Conservation (phyloP, 2,329 filamentous ascomycete species). For the Penicillium sp. region DNA sequence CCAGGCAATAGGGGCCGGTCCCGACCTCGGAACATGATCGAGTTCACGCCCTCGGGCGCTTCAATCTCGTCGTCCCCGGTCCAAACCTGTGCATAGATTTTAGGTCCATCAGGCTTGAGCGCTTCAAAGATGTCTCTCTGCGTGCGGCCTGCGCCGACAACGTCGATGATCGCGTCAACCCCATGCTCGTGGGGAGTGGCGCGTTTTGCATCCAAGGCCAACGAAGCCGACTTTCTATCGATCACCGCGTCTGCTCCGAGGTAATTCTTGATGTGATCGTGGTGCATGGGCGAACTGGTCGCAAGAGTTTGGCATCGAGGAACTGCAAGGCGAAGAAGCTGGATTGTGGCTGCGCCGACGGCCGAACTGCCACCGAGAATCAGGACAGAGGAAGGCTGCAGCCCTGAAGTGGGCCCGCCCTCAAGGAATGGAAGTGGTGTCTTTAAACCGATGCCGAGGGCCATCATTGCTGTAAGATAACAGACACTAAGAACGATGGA, state of each 20-base stretch:
- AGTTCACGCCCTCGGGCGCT: slow-evolving; percentile 31
- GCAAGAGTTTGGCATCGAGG: slow-evolving; percentile 32
- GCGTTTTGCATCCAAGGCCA: slow-evolving; percentile 3
- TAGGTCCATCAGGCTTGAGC: slow-evolving; percentile 30
- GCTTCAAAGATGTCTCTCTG: slow-evolving; percentile 29
- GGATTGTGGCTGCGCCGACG: slow-evolving; percentile 37
- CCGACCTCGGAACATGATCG: slow-evolving; percentile 24
- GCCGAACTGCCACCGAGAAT: slow-evolving; percentile 42
- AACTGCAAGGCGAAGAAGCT: slow-evolving; percentile 39
- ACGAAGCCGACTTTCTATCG: slow-evolving; percentile 2
- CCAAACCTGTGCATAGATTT: slow-evolving; percentile 33
- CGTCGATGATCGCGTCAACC: slow-evolving; percentile 40
- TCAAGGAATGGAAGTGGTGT: slow-evolving; percentile 8
- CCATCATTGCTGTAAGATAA: slow-evolving; percentile 12
- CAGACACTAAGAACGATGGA: not conserved
- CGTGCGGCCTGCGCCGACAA: slow-evolving; percentile 29
- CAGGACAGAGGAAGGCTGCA: slow-evolving; percentile 31
- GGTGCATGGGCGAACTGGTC: slow-evolving; percentile 32
- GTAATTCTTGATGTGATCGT: not conserved
- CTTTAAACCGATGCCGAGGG: slow-evolving; percentile 11
- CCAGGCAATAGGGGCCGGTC: slow-evolving; percentile 26
- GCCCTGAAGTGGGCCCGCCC: slow-evolving; percentile 28
- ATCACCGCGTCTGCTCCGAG: slow-evolving; percentile 4
- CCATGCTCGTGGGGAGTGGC: slow-evolving; percentile 11
- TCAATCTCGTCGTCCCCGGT: slow-evolving; percentile 25